Base-by-base conservation (phyloP, 1,139 yeast genomes). In the Kurtzmaniella quercitrusa region DNA sequence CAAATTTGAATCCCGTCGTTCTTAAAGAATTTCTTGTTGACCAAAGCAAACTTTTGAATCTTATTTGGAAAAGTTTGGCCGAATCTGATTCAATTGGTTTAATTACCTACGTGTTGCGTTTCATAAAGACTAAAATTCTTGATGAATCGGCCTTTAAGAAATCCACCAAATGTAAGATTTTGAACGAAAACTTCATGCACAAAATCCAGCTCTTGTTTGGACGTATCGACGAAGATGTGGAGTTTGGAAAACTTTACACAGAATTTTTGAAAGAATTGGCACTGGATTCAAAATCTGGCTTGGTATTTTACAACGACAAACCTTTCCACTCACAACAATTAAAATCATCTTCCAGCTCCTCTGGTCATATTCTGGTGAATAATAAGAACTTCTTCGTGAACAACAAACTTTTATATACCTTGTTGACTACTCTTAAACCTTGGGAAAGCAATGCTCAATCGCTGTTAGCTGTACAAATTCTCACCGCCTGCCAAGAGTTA, bases 111-210 rank as follows among this genome's bases (percentile, higher is more conserved):
- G 66, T 83, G 0, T 46, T 88, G 2, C 57, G 62, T 0, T 71
- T 80, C 28, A 63, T 88, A 43, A 76, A 71, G 14, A 54, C 65
- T 1, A 66, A 68, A 26, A 72, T 91, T 2, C 57, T 88, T 34
- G 59, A 63, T 26, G 97, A 91, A 51, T 57, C 69, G 1, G 68
- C 77, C 14, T 84, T 82, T 55, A 78, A 80, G 49, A 83, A 82
- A 53, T 68, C 83, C 45, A 77, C 89, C 1, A 91, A 89, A 57
- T 77, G 88, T 51, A 80, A 80, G 49, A 75, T 89, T 16, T 76
- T 91, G 54, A 88, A 87, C 53, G 98, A 91, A 54, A 79, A 86
- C 70, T 78, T 84, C 23, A 59, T 89, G 50, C 72, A 74, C 32
- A 80, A 80, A 45, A 53, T 87, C 32, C 77, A 79, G 33, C 71